Evolutionary conservation across 2,329 filamentous ascomycete species (phyloP).

Genomic region (Elsinoe ampelina): DNA sequence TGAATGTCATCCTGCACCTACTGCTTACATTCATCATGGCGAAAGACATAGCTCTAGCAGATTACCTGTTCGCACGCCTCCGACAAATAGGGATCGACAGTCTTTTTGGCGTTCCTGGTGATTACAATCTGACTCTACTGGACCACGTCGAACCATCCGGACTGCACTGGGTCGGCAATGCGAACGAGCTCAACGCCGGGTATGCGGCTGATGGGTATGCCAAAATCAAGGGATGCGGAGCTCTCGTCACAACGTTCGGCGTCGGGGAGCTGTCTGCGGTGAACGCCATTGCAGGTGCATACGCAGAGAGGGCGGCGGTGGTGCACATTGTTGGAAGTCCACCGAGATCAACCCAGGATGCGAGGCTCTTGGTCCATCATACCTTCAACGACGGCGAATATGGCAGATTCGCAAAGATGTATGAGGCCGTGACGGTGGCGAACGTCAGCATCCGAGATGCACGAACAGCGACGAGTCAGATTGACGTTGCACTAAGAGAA

Average conservation of each 20-base stretch:
- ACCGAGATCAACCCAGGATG: constrained; percentile 18
- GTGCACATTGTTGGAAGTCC: constrained; percentile 52
- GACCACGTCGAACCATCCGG: constrained; percentile 29
- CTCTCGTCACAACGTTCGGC: constrained; percentile 66
- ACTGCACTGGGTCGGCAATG: constrained; percentile 29
- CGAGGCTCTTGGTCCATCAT: constrained; percentile 23
- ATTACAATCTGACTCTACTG: constrained; percentile 29
- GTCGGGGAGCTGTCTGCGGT: constrained; percentile 60
- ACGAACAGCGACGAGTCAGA: constrained; percentile 19
- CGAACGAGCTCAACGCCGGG: constrained; percentile 30
- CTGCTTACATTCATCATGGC: background rate
- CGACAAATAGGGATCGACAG: constrained; percentile 36
- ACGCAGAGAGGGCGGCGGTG: constrained; percentile 61
- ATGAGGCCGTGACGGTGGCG: constrained; percentile 22
- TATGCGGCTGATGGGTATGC: constrained; percentile 77
- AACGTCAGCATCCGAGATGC: constrained; percentile 20
- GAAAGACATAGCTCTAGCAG: background rate
- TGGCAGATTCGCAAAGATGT: constrained; percentile 23
- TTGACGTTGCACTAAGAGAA: constrained; percentile 22
- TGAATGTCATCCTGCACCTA: background rate
- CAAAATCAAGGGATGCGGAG: constrained; percentile 59
- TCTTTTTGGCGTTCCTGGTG: constrained; percentile 41
- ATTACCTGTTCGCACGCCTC: constrained; percentile 34
- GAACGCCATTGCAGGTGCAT: constrained; percentile 65
- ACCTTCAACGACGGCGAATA: constrained; percentile 22